Conservation (phyloP, 1,139 yeast species). For the Protomyces lactucae-debilis region DNA sequence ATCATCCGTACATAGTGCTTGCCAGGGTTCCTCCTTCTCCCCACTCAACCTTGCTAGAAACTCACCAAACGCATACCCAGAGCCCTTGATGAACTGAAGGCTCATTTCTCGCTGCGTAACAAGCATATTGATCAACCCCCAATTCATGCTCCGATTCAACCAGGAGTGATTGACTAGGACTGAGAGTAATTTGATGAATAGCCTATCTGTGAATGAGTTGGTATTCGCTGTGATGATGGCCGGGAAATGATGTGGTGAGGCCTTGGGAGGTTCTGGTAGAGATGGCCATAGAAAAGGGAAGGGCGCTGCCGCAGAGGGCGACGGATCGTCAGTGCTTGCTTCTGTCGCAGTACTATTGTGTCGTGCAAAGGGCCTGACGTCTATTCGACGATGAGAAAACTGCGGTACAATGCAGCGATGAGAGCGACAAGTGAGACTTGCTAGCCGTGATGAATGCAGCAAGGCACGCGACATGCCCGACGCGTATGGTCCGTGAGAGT, state of each 20-base stretch:
- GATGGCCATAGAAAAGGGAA: conserved; percentile 24
- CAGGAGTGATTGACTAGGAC: conserved; percentile 1
- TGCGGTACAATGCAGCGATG: too few species aligned
- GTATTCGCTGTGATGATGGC: conserved; percentile 22
- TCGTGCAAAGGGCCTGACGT: too few species aligned
- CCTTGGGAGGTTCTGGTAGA: conserved; percentile 9
- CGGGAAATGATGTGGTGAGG: neutral
- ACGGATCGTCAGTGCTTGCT: neutral
- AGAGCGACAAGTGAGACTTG: too few species aligned
- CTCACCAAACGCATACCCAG: conserved; percentile 13
- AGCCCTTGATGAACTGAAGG: conserved; percentile 17
- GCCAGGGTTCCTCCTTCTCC: neutral
- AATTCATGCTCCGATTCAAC: conserved; percentile 11
- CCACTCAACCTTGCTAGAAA: conserved; percentile 8
- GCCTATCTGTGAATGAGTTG: conserved; percentile 2
- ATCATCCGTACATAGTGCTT: neutral
- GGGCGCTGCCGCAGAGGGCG: neutral
- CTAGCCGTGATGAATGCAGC: too few species aligned
- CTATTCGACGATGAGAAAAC: too few species aligned
- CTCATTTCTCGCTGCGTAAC: neutral
- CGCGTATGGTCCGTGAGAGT: too few species aligned
- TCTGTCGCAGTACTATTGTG: neutral
- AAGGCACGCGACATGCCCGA: too few species aligned
- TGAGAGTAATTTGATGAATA: conserved; percentile 6
- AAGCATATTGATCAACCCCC: conserved; percentile 13